A percentile compares a stretch with the other conserved stretches of the same genome.
phyloP scores from a whole-genome alignment of 2,329 filamentous ascomycete species.

The Fusarium chaquense region DNA sequence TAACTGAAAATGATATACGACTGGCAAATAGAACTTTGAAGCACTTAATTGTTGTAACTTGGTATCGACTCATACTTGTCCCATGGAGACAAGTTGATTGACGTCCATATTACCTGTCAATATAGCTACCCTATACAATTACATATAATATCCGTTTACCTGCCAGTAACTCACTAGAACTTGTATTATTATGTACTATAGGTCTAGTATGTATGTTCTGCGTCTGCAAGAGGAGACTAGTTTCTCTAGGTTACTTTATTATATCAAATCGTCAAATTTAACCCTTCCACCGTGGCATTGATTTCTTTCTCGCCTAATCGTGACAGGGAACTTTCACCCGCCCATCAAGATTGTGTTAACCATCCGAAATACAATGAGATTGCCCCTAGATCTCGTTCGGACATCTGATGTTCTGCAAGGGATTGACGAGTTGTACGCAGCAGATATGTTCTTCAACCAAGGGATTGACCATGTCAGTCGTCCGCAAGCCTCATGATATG shows the following conservation, averaged over 20 bases:
- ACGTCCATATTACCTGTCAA: background rate
- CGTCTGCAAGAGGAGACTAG: background rate
- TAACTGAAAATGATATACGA: background rate
- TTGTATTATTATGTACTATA: background rate
- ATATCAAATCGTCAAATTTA: background rate
- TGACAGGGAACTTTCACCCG: background rate
- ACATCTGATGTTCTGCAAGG: background rate
- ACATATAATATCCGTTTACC: background rate
- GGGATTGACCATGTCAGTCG: background rate
- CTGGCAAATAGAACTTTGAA: background rate
- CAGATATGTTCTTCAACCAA: slow-evolving; percentile 70
- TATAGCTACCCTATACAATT: background rate
- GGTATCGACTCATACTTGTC: slow-evolving; percentile 64
- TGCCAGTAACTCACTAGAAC: no score
- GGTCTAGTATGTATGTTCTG: background rate
- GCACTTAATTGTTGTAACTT: background rate
- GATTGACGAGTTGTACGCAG: slow-evolving; percentile 41
- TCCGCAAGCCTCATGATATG: background rate
- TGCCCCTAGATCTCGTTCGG: background rate
- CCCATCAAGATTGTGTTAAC: background rate
- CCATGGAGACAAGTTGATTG: background rate
- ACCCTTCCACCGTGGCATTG: background rate
- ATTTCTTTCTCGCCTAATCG: background rate
- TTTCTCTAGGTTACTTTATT: background rate
- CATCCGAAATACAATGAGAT: background rate